These are phyloP conservation scores for Globisporangium middletonii DNA, from an alignment of 352 stramenopile genomes.

Conservation along the genomic window DNA sequence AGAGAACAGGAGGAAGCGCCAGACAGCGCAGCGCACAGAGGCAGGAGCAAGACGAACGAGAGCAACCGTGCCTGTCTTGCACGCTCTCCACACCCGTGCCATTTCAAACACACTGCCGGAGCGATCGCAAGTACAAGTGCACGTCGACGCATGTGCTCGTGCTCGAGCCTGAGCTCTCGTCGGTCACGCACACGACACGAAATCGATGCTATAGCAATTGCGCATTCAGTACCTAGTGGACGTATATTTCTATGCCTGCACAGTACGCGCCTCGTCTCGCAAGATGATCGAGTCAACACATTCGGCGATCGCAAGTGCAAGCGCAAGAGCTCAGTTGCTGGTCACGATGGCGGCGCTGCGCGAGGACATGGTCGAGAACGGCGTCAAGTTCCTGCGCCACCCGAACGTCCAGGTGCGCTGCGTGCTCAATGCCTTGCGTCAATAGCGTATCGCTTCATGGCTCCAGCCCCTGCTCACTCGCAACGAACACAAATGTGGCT, in stretches of 20 bases:
- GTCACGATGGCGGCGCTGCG: background rate
- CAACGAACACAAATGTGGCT: background rate
- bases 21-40: no score
- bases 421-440: background rate
- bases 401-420: conserved; percentile 62
- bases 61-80: no score
- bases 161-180: no score
- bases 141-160: no score
- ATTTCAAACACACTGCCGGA: no score
- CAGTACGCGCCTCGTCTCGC: conserved; percentile 2
- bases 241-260: background rate
- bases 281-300: conserved; percentile 13
- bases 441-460: background rate
- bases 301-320: conserved; percentile 3
- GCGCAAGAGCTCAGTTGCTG: background rate
- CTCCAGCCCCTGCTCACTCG: background rate
- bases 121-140: no score
- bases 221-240: background rate
- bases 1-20: no score
- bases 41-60: no score
- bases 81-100: no score
- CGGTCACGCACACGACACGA: no score
- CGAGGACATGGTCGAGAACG: conserved; percentile 67
- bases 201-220: no score
- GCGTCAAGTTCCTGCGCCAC: conserved; percentile 77